Conservation (phyloP, 1,284 basidiomycete species). For the Trametes versicolor region DNA sequence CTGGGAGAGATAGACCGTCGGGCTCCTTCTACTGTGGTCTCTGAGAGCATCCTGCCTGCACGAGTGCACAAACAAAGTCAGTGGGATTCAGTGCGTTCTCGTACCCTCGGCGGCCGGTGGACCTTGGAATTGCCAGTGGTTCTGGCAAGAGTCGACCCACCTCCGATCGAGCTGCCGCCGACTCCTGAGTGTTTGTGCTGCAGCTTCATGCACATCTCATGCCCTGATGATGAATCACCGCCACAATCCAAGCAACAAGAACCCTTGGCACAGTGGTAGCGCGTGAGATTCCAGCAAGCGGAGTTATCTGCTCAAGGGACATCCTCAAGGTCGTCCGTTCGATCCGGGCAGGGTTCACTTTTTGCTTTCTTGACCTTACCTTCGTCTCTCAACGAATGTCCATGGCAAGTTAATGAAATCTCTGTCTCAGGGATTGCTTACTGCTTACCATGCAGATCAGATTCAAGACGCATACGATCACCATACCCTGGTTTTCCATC, state of each 20-base stretch:
- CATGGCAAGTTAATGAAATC: neutral
- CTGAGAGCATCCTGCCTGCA: neutral
- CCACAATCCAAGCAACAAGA: constrained; percentile 3
- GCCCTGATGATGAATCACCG: neutral
- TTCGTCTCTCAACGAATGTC: neutral
- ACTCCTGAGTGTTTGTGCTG: neutral
- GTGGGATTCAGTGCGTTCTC: too few relatives aligned
- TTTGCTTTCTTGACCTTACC: constrained; percentile 7
- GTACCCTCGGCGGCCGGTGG: too few relatives aligned
- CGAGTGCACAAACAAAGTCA: too few relatives aligned
- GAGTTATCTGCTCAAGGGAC: constrained; percentile 18
- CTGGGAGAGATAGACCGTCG: neutral
- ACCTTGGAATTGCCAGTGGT: too few relatives aligned
- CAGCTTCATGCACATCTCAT: neutral
- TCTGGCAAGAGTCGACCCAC: too few relatives aligned
- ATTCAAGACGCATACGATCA: too few relatives aligned
- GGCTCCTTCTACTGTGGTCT: neutral
- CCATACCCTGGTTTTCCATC: too few relatives aligned
- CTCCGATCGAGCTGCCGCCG: too few relatives aligned
- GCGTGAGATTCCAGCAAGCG: constrained; percentile 37
- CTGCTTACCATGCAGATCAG: too few relatives aligned
- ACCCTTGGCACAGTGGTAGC: constrained; percentile 40
- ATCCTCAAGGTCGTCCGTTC: constrained; percentile 47
- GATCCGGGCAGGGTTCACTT: constrained; percentile 45
- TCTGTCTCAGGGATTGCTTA: neutral